A percentile compares a stretch with the other conserved stretches of the same genome.
phyloP scores from a whole-genome alignment of 768 basidiomycete genomes.

The Termitomyces sp. region DNA sequence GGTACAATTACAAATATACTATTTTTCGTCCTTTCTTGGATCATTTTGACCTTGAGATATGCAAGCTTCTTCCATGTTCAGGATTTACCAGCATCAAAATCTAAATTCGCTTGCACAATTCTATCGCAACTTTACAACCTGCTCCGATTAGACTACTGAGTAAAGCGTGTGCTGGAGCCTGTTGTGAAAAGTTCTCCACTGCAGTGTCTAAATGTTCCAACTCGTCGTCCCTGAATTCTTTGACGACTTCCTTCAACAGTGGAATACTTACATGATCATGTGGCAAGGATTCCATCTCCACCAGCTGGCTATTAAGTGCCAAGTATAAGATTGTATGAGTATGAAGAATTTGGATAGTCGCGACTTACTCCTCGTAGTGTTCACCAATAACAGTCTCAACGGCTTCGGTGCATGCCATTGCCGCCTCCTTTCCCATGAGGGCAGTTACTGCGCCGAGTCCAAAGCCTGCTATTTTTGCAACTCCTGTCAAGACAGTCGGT shows the following conservation, averaged over 20 bases:
- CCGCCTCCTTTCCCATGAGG: conserved; percentile 84
- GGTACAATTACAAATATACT: conserved; percentile 3
- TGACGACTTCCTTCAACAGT: conserved; percentile 63
- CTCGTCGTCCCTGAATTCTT: conserved; percentile 91
- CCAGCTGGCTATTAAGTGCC: conserved; percentile 69
- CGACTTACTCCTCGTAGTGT: conserved; percentile 92
- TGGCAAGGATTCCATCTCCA: conserved; percentile 58
- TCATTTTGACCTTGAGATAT: background rate
- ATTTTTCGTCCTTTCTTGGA: background rate
- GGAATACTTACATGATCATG: conserved; percentile 74
- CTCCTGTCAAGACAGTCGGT: conserved; percentile 77
- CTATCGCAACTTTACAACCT: conserved; percentile 88
- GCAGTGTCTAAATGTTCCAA: conserved; percentile 92
- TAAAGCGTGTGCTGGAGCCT: conserved; percentile 87
- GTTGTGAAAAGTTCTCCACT: conserved; percentile 80
- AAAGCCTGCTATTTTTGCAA: conserved; percentile 85
- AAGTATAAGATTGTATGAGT: conserved; percentile 3
- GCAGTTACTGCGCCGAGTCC: conserved; percentile 83
- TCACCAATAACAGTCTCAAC: conserved; percentile 98
- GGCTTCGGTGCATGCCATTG: conserved; percentile 98
- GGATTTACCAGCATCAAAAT: background rate
- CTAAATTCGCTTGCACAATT: conserved; percentile 78
- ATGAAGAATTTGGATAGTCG: background rate
- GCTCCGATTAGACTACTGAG: conserved; percentile 79
- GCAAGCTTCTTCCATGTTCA: background rate